Base-by-base conservation (phyloP, 768 basidiomycete genomes). In the Agaricus subrufescens region DNA sequence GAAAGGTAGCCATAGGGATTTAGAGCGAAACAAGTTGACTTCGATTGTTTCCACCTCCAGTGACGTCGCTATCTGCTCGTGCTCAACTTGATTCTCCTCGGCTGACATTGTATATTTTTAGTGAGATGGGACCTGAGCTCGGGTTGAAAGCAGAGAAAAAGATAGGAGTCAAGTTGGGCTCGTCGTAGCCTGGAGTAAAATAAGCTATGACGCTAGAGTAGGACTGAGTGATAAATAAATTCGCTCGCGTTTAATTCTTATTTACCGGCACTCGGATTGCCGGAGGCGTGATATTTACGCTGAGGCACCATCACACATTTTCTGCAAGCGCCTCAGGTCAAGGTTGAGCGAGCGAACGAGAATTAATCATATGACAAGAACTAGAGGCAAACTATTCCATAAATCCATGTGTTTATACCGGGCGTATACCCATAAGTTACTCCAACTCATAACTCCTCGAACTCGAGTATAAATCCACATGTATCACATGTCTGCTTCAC, bases 401-500 rank as follows among this genome's bases (percentile, higher is more conserved):
- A 19, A 19, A 19, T 19, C 19, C 19, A 19, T 19, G 19, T 19
- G 19, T 19, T 19, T 19, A 19, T 19, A 19, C 45, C 45, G 23
- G 27, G 45, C 10, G 6, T n/a, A 15, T 6, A 42, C 7, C 5
- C 10, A 42, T 1, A 19, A 19, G n/a, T 42, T 11, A 34, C 34
- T 47, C 10, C n/a, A 8, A 27, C 23, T 45, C 25, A 54, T 37
- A 54, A 10, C 62, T 89, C 85, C 69, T 97, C 95, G 9, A 94
- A 85, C 42, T 96, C 89, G 44, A 97, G 80, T 14, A 88, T 87
- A 68, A 97, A 97, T 14, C 94, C 96, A 71, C 96, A 98, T 59
- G 81, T 83, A 63, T 84, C 85, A 64, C 96, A 98, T 48, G 88
- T 75, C 74, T 98, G 91, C 60, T 81, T 75, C 10, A 77, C 80